phyloP scores from a whole-genome alignment of 75 land plant species.

The Cupressus sempervirens region DNA sequence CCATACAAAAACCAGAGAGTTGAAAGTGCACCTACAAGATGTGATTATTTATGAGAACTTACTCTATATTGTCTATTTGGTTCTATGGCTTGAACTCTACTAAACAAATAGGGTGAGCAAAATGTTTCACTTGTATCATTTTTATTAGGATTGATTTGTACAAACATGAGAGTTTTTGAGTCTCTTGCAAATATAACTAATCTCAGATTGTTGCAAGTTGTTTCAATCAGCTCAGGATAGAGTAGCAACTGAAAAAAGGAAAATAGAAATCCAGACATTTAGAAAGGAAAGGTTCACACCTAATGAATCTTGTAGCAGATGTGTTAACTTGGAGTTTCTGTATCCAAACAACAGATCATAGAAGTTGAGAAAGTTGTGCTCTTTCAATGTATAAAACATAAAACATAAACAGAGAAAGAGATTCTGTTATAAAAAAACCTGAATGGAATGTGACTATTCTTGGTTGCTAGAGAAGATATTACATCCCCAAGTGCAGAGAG shows the following conservation, averaged over 20 bases:
- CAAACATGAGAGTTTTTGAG: conserved; percentile 97
- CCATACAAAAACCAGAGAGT: no score
- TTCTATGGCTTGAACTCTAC: conserved; percentile 91
- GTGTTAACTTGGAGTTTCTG: conserved; percentile 98
- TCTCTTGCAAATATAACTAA: conserved; percentile 55
- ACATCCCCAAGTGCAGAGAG: no score
- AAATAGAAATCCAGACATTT: background rate
- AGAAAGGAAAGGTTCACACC: conserved; percentile 34
- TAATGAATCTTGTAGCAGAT: conserved; percentile 95
- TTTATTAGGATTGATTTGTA: conserved; percentile 93
- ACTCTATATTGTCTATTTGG: no score
- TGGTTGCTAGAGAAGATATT: no score
- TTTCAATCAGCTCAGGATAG: background rate
- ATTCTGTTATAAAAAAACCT: no score
- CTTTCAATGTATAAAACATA: no score
- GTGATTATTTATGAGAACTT: no score
- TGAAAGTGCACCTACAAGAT: no score
- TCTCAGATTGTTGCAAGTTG: background rate
- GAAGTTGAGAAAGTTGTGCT: no score
- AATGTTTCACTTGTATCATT: conserved; percentile 79
- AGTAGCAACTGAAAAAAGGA: background rate
- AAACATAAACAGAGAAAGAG: no score
- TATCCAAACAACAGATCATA: no score
- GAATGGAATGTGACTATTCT: no score
- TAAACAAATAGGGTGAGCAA: conserved; percentile 94